Evolutionary conservation across 768 basidiomycete genomes (phyloP), one percentile per base, ranked within the genome.

Genomic region (Macrocybe gigantea): DNA sequence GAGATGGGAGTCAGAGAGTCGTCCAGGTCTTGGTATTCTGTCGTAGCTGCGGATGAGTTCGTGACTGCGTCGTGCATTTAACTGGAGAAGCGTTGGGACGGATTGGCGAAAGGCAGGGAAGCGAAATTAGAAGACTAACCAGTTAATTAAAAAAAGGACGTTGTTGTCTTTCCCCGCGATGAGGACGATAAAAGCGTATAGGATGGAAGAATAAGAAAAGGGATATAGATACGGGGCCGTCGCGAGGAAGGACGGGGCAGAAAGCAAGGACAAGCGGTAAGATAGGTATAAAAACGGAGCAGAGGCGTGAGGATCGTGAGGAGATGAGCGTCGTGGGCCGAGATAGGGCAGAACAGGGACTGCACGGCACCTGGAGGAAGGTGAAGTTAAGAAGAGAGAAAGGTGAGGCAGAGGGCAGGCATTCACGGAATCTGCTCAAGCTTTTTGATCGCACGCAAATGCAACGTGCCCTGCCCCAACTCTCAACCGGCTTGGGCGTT

Each of bases 1-100:
- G 62, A 60, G 58, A 65, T 66, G 48, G 67, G 60, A 35, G 68
- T 61, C 45, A 64, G 56, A 47, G 68, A 57, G 53, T 68, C 60
- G 62, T 67, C 65, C 49, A 48, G 56, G 41, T 52, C 53, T 56
- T 51, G 58, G 58, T 58, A 69, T 56, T 56, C 64, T 56, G 68
- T 69, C 70, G 77, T 70, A 70, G 77, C 67, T 56, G 64, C 53
- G 47, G 63, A 56, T 59, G 64, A 59, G 53, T 65, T 73, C 74
- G 79, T 75, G 68, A 82, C 79, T 74, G 77, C 74, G 70, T 78
- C 75, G 77, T 78, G 79, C 82, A 85, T 85, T 77, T 77, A 78
- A 79, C 77, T 67, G 63, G 59, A 57, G 61, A 61, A 58, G 62
- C 56, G 51, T 48, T 51, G 49, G 57, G 53, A 49, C 52, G 42